Conservation (phyloP, 2,329 filamentous ascomycete genomes). For the Fonsecaea erecta region DNA sequence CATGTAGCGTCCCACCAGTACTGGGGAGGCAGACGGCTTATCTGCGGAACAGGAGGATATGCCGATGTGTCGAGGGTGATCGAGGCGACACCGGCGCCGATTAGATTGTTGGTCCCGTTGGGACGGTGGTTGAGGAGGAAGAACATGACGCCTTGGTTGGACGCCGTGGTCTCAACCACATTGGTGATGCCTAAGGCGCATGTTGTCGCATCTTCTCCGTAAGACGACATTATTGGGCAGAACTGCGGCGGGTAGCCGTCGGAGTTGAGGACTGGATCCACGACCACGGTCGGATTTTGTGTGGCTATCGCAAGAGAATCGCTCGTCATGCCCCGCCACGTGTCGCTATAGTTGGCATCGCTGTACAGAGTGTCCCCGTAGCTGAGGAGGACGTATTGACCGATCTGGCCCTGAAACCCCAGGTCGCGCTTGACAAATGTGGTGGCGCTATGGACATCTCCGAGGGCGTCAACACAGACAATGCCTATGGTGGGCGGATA, state of each 20-base stretch:
- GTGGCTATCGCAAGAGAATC: constrained; percentile 37
- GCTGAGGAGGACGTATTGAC: constrained; percentile 33
- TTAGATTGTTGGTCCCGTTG: constrained; percentile 34
- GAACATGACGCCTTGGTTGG: constrained; percentile 34
- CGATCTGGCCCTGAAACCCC: constrained; percentile 37
- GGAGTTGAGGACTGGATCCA: constrained; percentile 33
- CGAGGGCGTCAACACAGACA: constrained; percentile 31
- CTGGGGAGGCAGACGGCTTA: constrained; percentile 29
- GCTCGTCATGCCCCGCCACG: constrained; percentile 38
- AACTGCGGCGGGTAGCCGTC: constrained; percentile 37
- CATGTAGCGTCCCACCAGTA: constrained; percentile 38
- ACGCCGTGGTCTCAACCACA: constrained; percentile 33
- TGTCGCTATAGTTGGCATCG: constrained; percentile 34
- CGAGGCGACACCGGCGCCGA: constrained; percentile 37
- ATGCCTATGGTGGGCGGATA: constrained; percentile 28
- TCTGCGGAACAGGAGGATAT: constrained; percentile 29
- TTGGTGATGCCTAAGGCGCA: constrained; percentile 38
- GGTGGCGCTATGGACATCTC: constrained; percentile 36
- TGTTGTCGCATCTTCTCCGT: constrained; percentile 32
- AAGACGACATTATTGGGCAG: constrained; percentile 30
- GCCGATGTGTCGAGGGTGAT: constrained; percentile 30
- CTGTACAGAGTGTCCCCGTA: constrained; percentile 39
- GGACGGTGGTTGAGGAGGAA: constrained; percentile 39
- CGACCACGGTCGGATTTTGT: constrained; percentile 34
- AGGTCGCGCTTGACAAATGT: constrained; percentile 39